phyloP scores from a whole-genome alignment of 306 rosid genomes.

The Cicer pinnatifidum region DNA sequence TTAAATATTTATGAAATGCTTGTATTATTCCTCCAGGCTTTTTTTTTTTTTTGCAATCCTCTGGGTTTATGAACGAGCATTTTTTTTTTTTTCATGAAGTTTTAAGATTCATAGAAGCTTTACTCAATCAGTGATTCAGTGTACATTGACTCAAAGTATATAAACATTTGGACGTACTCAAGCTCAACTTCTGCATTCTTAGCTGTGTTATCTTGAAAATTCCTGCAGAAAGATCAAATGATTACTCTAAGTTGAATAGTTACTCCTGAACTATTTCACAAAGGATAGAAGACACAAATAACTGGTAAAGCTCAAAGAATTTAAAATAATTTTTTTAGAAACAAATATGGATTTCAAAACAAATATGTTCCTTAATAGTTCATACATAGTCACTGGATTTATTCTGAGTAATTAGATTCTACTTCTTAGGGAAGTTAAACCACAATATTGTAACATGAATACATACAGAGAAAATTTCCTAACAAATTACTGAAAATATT shows the following conservation, averaged over 20 bases:
- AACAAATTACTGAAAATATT: constrained; percentile 19
- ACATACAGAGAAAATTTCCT: not conserved
- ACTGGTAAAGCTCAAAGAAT: constrained; percentile 26
- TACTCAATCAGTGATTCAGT: not conserved
- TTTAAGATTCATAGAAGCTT: not conserved
- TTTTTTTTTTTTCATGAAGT: constrained; percentile 4
- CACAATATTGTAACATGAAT: constrained; percentile 14
- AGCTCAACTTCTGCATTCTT: constrained; percentile 49
- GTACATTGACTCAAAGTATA: not conserved
- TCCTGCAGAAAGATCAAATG: constrained; percentile 55
- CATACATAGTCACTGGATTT: constrained; percentile 1
- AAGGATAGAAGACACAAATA: not conserved
- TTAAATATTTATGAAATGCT: not conserved
- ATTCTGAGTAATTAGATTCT: constrained; percentile 17
- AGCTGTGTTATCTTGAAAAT: constrained; percentile 47
- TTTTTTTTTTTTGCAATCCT: no score
- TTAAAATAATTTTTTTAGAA: not conserved
- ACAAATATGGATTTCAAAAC: constrained; percentile 17
- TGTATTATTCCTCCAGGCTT: not conserved
- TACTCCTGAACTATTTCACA: constrained; percentile 14
- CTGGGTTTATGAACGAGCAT: not conserved
- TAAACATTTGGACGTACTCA: constrained; percentile 56
- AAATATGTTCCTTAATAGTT: not conserved
- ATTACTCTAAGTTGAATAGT: constrained; percentile 26
- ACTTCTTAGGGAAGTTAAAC: constrained; percentile 20